phyloP scores from a whole-genome alignment of 768 basidiomycete species.

The Psilocybe sp. region DNA sequence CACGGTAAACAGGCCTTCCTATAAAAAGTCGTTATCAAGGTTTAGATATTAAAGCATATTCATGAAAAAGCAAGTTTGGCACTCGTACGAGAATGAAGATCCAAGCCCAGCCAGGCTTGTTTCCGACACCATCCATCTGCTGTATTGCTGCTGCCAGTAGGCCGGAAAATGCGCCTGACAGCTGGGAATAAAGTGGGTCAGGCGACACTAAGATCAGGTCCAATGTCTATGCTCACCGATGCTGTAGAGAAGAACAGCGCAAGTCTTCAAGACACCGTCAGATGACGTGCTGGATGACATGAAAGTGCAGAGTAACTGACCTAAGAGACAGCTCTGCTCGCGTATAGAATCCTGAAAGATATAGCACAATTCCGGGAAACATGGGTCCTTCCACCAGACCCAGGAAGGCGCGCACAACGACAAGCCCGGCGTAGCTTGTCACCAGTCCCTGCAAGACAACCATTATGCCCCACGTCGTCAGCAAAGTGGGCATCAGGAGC shows the following conservation, averaged over 20 bases:
- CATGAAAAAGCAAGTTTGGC: neutral
- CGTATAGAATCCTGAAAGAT: constrained; percentile 34
- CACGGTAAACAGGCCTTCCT: constrained; percentile 49
- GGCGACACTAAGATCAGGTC: neutral
- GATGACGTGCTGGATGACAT: neutral
- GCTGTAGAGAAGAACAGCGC: constrained; percentile 35
- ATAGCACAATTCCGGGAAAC: constrained; percentile 35
- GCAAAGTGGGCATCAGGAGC: constrained; percentile 43
- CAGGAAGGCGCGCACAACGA: constrained; percentile 47
- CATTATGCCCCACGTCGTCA: constrained; percentile 49
- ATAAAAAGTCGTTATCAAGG: neutral
- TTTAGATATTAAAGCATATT: neutral
- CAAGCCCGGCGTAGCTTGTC: constrained; percentile 39
- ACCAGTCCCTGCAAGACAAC: constrained; percentile 48
- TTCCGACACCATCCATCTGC: constrained; percentile 50
- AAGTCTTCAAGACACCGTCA: constrained; percentile 23
- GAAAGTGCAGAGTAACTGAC: neutral
- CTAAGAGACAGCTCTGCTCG: constrained; percentile 16
- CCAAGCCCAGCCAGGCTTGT: constrained; percentile 61
- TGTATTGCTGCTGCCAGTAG: constrained; percentile 58
- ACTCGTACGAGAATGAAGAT: constrained; percentile 48
- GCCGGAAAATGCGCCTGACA: constrained; percentile 63
- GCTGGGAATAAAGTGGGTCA: constrained; percentile 16
- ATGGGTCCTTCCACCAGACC: constrained; percentile 49
- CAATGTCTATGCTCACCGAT: constrained; percentile 20